Evolutionary conservation across 2,329 filamentous ascomycete species (phyloP).

Genomic region (Alternaria viburni): DNA sequence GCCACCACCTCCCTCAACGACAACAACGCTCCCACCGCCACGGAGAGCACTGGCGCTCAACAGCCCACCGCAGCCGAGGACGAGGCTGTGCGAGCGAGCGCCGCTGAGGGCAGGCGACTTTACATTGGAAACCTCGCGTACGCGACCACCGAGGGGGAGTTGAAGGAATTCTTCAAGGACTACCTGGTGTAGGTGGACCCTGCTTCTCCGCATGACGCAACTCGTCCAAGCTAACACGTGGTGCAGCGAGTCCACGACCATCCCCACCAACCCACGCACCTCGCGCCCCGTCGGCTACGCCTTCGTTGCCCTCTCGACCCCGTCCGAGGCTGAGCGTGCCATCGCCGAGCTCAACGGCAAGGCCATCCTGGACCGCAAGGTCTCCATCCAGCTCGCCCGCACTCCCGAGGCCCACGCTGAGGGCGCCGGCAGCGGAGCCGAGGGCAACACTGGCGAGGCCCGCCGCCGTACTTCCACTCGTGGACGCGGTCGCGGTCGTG

Average conservation of each 20-base stretch:
- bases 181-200: conserved; percentile 89
- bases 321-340: conserved; percentile 91
- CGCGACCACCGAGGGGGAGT: conserved; percentile 99
- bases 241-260: conserved; percentile 92
- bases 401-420: conserved; percentile 89
- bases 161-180: conserved; percentile 99
- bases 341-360: conserved; percentile 93
- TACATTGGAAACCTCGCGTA: conserved; percentile 99
- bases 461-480: conserved; percentile 62
- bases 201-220: conserved; percentile 22
- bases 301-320: conserved; percentile 96
- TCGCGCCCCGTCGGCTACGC: conserved; percentile 98
- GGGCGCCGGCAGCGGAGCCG: conserved; percentile 73
- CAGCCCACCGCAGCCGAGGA: conserved; percentile 78
- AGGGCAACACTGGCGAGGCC: conserved; percentile 73
- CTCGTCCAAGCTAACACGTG: conserved; percentile 29
- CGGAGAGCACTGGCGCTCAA: conserved; percentile 58
- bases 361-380: conserved; percentile 98
- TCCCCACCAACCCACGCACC: conserved; percentile 98
- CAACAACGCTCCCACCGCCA: conserved; percentile 39
- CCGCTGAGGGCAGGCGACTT: conserved; percentile 97
- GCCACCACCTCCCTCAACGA: conserved; percentile 70
- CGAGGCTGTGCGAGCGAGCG: conserved; percentile 94
- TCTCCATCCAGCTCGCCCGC: conserved; percentile 97
- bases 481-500: conserved; percentile 63